phyloP scores from a whole-genome alignment of 164 flowering plant species.

The Malania oleifera region DNA sequence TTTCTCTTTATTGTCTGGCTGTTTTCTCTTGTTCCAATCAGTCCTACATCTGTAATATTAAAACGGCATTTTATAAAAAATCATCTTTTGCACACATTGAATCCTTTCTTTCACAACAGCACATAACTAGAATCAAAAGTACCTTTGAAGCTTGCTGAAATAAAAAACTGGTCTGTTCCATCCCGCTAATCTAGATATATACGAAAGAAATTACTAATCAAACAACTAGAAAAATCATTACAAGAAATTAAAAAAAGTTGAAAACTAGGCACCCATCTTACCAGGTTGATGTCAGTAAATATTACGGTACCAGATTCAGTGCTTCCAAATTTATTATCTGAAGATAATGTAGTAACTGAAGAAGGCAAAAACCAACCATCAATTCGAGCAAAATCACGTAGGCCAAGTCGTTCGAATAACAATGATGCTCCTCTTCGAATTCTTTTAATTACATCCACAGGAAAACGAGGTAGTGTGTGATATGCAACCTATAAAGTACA shows the following conservation, averaged over 20 bases:
- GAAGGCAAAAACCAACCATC: conserved; percentile 95
- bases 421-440: conserved; percentile 70
- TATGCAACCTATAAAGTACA: conserved; percentile 61
- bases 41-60: no score
- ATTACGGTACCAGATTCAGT: conserved; percentile 52
- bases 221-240: not conserved
- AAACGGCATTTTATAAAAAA: no score
- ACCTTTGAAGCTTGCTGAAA: conserved; percentile 99
- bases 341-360: conserved; percentile 20
- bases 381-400: conserved; percentile 86
- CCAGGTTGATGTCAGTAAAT: conserved; percentile 91
- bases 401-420: conserved; percentile 61
- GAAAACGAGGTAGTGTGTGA: conserved; percentile 89
- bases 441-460: conserved; percentile 49
- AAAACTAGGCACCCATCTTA: conserved; percentile 20
- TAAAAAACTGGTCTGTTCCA: conserved; percentile 94
- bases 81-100: no score
- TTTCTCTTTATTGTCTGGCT: no score
- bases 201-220: not conserved
- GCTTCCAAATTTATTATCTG: conserved; percentile 39
- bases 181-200: conserved; percentile 71
- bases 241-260: conserved; percentile 1
- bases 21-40: no score
- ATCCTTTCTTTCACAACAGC: not conserved
- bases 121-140: not conserved